Evolutionary conservation across 2,329 filamentous ascomycete genomes (phyloP).

Genomic region (Zelopaecilomyces penicillatus): DNA sequence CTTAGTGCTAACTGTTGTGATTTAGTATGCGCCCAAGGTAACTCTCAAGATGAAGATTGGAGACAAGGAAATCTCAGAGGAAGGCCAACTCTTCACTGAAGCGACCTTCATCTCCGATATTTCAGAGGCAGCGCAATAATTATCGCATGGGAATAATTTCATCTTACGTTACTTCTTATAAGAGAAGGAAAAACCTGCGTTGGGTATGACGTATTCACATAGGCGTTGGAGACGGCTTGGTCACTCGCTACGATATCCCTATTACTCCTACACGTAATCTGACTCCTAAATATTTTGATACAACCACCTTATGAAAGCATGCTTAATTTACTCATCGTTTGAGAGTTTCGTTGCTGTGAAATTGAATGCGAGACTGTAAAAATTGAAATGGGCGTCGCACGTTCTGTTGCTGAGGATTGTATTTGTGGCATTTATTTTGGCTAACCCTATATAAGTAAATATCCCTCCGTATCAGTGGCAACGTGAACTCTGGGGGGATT

Average conservation of each 20-base stretch:
- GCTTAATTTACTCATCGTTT: no score
- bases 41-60: slow-evolving; percentile 78
- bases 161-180: not conserved
- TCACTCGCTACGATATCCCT: slow-evolving; percentile 15
- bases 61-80: slow-evolving; percentile 67
- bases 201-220: slow-evolving; percentile 12
- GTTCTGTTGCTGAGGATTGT: no score
- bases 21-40: slow-evolving; percentile 62
- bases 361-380: no score
- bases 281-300: not conserved
- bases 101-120: slow-evolving; percentile 85
- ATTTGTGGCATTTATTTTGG: no score
- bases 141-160: not conserved
- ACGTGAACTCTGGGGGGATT: no score
- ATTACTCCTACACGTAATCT: slow-evolving; percentile 7
- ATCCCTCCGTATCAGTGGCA: no score
- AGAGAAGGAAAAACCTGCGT: slow-evolving; percentile 10
- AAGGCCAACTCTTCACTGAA: slow-evolving; percentile 75
- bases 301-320: not conserved
- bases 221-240: slow-evolving; percentile 19
- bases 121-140: slow-evolving; percentile 1
- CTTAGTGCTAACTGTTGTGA: not conserved
- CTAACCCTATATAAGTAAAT: no score
- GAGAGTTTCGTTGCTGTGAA: no score
- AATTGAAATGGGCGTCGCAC: no score